Conservation (phyloP, 768 basidiomycete genomes). For the Suillus americanus region DNA sequence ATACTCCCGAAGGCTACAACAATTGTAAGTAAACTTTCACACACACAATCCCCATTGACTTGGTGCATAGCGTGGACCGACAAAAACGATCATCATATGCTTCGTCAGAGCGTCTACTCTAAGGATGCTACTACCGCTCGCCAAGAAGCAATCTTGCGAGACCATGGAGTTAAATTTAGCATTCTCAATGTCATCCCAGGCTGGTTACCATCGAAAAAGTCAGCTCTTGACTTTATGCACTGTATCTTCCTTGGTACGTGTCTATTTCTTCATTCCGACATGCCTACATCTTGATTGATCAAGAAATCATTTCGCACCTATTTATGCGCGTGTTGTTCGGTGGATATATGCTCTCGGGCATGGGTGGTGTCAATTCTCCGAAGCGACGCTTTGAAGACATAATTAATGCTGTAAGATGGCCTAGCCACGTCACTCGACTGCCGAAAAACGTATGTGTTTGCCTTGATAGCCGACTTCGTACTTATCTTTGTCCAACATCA, state of each 20-base stretch:
- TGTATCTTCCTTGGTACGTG: not conserved
- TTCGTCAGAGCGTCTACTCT: not conserved
- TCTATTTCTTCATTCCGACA: not conserved
- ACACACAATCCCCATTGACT: too few species aligned
- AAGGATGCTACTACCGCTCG: not conserved
- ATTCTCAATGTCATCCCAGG: not conserved
- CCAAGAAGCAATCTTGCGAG: not conserved
- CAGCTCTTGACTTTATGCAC: not conserved
- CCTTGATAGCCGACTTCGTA: not conserved
- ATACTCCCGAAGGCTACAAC: not conserved
- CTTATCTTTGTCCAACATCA: not conserved
- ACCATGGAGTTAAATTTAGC: not conserved
- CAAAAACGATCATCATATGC: not conserved
- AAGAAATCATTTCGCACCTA: not conserved
- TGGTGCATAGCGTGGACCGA: too few species aligned
- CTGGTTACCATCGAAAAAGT: not conserved
- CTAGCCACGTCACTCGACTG: not conserved
- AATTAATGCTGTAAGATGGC: not conserved
- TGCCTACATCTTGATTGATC: not conserved
- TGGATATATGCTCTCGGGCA: not conserved
- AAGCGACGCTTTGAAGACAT: not conserved
- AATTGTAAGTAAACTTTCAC: not conserved
- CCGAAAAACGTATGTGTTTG: not conserved
- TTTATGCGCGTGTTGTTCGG: not conserved
- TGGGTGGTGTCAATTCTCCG: not conserved